Base-by-base conservation (phyloP, 371 early-diverging fungal genomes). In the Mucor irregularis region DNA sequence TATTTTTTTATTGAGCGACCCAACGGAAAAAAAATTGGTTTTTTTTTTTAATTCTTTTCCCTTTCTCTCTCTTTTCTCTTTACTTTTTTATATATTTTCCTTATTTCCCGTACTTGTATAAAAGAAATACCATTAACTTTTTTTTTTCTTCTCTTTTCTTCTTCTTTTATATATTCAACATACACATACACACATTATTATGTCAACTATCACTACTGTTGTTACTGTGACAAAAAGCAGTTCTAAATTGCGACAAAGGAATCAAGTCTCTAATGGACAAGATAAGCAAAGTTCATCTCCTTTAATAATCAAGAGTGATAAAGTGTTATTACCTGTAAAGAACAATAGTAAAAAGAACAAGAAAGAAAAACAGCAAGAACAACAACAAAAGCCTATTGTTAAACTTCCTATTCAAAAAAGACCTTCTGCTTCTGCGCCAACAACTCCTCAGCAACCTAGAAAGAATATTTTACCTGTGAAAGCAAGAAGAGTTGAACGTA, bases 401-500 rank as follows among this genome's bases (percentile, higher is more conserved):
- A 31, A 31, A 31, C 7, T 7, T 31, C 24, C 37, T 11, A 25
- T 37, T n/a, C 19, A 48, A 29, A 54, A 49, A 30, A 55, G 28
- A 30, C 17, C 38, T 0, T 49, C 51, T 26, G 44, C 42, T 4
- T 58, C 65, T 35, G 60, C 65, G 19, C 64, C 64, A 7, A 58
- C 48, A 0, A 63, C 64, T 6, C 64, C 64, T 9, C 58, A 58
- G 21, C 56, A 49, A 25, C 51, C 45, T 25, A 51, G 63, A 42
- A 43, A 49, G 19, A 63, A 58, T 13, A 48, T 62, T 5, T 39
- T 62, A 33, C 58, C 64, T 6, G 58, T 53, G 0, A 63, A 63
- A 37, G 49, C 53, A 10, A 57, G 58, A 49, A 38, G 64, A 40
- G 50, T 46, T 6, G 59, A 63, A n/a, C 64, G 58, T 39, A 52